Evolutionary conservation across 257 asterid genomes (phyloP).

Genomic region (Nicotiana benthamiana): DNA sequence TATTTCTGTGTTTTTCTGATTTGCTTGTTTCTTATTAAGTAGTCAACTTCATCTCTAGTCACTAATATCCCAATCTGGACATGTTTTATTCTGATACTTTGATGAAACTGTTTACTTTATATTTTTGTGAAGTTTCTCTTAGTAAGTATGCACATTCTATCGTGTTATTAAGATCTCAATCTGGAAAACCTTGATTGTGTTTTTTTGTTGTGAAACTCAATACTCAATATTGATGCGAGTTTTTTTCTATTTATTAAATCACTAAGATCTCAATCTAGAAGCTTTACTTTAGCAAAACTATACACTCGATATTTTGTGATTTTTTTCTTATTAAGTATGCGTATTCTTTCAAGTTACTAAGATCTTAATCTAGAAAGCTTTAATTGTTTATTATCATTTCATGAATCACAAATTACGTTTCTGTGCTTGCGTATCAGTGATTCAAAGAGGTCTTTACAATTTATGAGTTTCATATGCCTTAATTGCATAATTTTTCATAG

Average conservation of each 20-base stretch:
- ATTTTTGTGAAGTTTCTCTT: background rate
- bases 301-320: background rate
- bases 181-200: background rate
- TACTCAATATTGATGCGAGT: background rate
- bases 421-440: background rate
- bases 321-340: background rate
- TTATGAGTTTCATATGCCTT: background rate
- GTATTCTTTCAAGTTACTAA: background rate
- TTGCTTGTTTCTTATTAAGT: background rate
- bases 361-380: background rate
- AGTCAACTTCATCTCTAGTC: background rate
- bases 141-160: background rate
- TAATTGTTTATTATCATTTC: background rate
- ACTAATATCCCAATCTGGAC: background rate
- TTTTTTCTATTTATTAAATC: background rate
- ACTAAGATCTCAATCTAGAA: background rate
- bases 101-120: background rate
- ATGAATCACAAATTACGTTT: background rate
- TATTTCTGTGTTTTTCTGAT: no score
- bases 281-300: background rate
- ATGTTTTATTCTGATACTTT: background rate
- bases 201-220: background rate
- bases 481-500: background rate
- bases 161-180: background rate
- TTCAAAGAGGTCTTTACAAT: background rate